Evolutionary conservation across 78 protist genomes (phyloP).

Genomic region (Dictyostelium brefeldianum): DNA sequence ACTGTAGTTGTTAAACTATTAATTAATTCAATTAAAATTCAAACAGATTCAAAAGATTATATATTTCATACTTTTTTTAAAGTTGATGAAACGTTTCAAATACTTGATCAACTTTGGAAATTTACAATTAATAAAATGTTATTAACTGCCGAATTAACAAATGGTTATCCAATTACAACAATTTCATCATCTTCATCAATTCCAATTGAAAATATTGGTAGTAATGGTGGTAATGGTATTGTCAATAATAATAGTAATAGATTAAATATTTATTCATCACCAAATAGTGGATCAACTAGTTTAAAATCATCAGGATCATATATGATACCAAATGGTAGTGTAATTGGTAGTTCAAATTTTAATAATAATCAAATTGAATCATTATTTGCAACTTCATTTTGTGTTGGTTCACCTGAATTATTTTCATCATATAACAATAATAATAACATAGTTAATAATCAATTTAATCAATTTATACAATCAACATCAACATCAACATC

Average conservation of each 20-base stretch:
- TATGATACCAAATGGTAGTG: background rate
- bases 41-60: constrained; percentile 44
- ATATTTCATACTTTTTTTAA: constrained; percentile 73
- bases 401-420: background rate
- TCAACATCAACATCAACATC: background rate
- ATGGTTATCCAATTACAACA: background rate
- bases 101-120: constrained; percentile 63
- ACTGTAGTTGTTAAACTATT: constrained; percentile 12
- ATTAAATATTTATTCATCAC: background rate
- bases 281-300: constrained; percentile 9
- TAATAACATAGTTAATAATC: background rate
- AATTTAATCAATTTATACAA: background rate
- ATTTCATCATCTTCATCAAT: background rate
- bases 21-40: constrained; percentile 52
- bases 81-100: constrained; percentile 71
- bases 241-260: background rate
- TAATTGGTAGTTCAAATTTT: background rate
- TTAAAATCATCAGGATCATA: constrained; percentile 4
- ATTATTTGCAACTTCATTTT: background rate
- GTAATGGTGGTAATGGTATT: background rate
- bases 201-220: background rate
- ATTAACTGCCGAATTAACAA: constrained; percentile 34
- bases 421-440: background rate
- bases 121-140: constrained; percentile 69
- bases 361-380: background rate